Evolutionary conservation across 192 early-diverging fungal species (phyloP).

Genomic region (Entomortierella lignicola): DNA sequence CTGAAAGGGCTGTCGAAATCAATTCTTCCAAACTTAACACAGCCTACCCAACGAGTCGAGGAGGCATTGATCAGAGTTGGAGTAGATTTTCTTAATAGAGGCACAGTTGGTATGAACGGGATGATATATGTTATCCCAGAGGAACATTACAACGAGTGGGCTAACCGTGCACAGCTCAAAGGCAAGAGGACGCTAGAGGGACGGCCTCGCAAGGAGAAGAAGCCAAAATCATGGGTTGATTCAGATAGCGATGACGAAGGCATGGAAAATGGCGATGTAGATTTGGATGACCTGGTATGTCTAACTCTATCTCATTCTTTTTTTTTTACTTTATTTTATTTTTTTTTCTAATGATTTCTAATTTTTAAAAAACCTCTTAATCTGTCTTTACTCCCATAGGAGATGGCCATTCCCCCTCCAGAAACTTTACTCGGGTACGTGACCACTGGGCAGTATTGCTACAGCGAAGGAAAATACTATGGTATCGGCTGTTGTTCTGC

Average conservation of each 20-base stretch:
- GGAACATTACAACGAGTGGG: slow-evolving; percentile 60
- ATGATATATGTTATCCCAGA: slow-evolving; percentile 67
- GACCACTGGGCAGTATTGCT: slow-evolving; percentile 76
- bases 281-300: slow-evolving; percentile 32
- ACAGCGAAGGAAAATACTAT: slow-evolving; percentile 67
- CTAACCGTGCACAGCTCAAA: slow-evolving; percentile 24
- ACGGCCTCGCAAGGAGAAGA: slow-evolving; percentile 35
- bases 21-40: neutral
- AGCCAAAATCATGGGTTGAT: slow-evolving; percentile 31
- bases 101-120: slow-evolving; percentile 60
- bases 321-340: neutral
- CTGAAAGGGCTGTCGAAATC: slow-evolving; percentile 18
- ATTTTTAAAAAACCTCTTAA: neutral
- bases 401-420: slow-evolving; percentile 47
- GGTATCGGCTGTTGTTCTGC: slow-evolving; percentile 75
- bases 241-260: slow-evolving; percentile 53
- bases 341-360: neutral
- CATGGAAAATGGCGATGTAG: slow-evolving; percentile 20
- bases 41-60: slow-evolving; percentile 17
- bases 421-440: slow-evolving; percentile 73
- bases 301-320: neutral
- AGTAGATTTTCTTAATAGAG: slow-evolving; percentile 61
- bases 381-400: slow-evolving; percentile 29
- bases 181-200: slow-evolving; percentile 39
- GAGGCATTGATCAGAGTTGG: slow-evolving; percentile 64